Base-by-base conservation (phyloP, 2,329 filamentous ascomycete species). In the Trichoderma hamatum region DNA sequence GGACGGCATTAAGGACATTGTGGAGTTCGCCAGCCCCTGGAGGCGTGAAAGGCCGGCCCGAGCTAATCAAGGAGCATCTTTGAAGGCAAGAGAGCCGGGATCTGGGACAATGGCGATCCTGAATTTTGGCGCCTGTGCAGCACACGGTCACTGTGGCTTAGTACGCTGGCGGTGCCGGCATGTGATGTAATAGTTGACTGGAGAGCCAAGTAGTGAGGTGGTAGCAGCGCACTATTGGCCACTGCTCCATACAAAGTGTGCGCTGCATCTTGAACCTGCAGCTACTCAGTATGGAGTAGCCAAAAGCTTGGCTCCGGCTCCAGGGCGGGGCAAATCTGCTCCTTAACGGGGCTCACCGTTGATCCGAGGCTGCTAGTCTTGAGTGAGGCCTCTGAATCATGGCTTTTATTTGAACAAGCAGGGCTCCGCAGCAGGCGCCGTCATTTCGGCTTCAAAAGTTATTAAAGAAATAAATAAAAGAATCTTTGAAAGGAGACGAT, bases 1-100 rank as follows among this genome's bases (percentile, higher is more conserved):
- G 30, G 78, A 72, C 68, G 81, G 77, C 70, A 79, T 76, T 70
- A 81, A 80, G 59, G 81, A 79, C 81, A 84, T 84, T 74, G 69
- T 76, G 73, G 75, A 73, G 72, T 74, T 67, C 71, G 72, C 73
- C 70, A 72, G 73, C 73, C 74, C 74, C 70, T 72, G 61, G 67
- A 74, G 71, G 71, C 73, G 67, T 62, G 46, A 39, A 21, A 32
- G 36, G 62, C 49, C 62, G n/a, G 51, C 54, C 28, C 69, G 56
- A 39, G 26, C 62, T 69, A 69, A 34, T 51, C 32, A 62, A 56
- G 34, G 60, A 55, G 71, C 72, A 72, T 73, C 60, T 66, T 68
- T 36, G 66, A 65, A 19, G 39, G 62, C 28, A 55, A 58, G 34
- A 52, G 52, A 52, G 28, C 63, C 59, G 36, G 54, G 65, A 64